phyloP scores from a whole-genome alignment of 768 basidiomycete genomes.

The Rhodotorula diobovata region DNA sequence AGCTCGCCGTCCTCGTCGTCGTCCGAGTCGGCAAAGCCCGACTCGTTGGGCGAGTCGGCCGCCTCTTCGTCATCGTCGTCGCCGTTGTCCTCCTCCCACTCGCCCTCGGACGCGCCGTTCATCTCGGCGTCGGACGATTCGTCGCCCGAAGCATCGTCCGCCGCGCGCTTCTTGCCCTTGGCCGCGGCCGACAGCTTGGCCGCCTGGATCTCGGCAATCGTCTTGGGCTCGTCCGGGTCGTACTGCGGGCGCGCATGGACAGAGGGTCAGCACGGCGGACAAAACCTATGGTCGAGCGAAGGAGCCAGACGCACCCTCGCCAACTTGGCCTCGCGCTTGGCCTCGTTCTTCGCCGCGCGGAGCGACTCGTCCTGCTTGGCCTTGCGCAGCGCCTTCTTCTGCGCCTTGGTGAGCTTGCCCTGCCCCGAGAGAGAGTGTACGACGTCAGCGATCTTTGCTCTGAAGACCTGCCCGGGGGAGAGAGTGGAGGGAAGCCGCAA shows the following conservation, averaged over 20 bases:
- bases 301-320: constrained; percentile 65
- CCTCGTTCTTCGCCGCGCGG: constrained; percentile 37
- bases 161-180: constrained; percentile 44
- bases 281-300: neutral
- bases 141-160: constrained; percentile 2
- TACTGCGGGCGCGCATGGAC: constrained; percentile 62
- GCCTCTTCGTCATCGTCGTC: constrained; percentile 47
- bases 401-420: constrained; percentile 60
- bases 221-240: constrained; percentile 84
- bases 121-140: constrained; percentile 21
- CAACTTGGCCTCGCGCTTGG: constrained; percentile 67
- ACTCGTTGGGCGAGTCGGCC: constrained; percentile 44
- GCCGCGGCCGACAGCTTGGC: constrained; percentile 34
- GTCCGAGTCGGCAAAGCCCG: constrained; percentile 40
- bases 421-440: rapidly evolving
- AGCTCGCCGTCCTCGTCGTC: constrained; percentile 38
- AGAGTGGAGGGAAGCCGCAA: neutral
- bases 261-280: neutral
- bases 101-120: constrained; percentile 26
- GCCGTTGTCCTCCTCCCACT: too few species aligned
- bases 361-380: constrained; percentile 66
- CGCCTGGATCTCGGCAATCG: constrained; percentile 58
- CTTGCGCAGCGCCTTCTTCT: constrained; percentile 74
- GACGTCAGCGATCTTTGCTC: neutral
- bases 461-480: too few species aligned